A percentile compares a stretch with the other conserved stretches of the same genome.
phyloP scores from a whole-genome alignment of 192 early-diverging fungal species.

The Coemansia furcata region DNA sequence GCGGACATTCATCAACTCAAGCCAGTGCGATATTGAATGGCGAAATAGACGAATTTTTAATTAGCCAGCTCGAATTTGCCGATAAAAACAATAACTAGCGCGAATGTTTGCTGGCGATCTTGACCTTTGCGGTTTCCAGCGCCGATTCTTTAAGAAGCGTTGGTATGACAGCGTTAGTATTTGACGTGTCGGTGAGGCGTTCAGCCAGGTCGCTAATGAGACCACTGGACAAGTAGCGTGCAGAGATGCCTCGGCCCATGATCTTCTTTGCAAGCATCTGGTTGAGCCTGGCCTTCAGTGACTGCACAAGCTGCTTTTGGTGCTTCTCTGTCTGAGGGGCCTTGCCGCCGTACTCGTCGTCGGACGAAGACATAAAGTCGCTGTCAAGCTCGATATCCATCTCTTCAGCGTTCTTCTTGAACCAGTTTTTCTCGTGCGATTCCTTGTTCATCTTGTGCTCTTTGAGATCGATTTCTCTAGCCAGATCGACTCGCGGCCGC shows the following conservation, averaged over 20 bases:
- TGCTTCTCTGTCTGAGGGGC: constrained; percentile 13
- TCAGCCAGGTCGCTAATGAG: constrained; percentile 63
- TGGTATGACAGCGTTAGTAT: constrained; percentile 24
- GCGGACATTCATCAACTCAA: constrained; percentile 50
- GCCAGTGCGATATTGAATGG: constrained; percentile 55
- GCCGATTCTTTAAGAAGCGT: constrained; percentile 41
- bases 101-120: background rate
- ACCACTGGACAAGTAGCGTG: constrained; percentile 65
- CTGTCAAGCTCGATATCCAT: constrained; percentile 79
- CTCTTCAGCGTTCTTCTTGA: constrained; percentile 74
- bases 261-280: constrained; percentile 35
- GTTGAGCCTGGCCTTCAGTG: constrained; percentile 21
- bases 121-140: constrained; percentile 26
- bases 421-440: constrained; percentile 67
- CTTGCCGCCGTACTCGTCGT: constrained; percentile 32
- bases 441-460: constrained; percentile 78
- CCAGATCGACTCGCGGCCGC: constrained; percentile 76
- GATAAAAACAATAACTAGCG: constrained; percentile 1
- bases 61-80: background rate
- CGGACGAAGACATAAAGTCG: constrained; percentile 55
- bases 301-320: constrained; percentile 28
- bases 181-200: constrained; percentile 51
- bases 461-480: constrained; percentile 74
- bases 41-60: constrained; percentile 42
- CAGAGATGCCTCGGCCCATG: constrained; percentile 45